Evolutionary conservation across 345 rosid species (phyloP).

Genomic region (Ricinus communis): DNA sequence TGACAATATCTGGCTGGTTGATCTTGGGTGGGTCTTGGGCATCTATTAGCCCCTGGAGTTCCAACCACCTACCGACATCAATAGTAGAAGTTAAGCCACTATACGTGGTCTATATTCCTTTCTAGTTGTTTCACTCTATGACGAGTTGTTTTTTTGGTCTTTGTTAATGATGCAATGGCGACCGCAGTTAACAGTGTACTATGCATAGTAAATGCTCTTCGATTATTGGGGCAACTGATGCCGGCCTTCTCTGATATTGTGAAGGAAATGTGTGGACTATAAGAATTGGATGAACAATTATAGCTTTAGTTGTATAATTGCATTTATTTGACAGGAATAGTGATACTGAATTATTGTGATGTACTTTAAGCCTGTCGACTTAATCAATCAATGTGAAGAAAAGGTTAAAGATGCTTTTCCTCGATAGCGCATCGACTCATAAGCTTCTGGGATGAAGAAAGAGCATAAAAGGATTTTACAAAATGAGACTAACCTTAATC

Average conservation of each 20-base stretch:
- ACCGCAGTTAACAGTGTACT: not conserved
- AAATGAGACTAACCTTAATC: no score
- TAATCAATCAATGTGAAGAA: no score
- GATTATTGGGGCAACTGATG: not conserved
- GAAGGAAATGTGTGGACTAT: conserved; percentile 2
- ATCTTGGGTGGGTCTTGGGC: conserved; percentile 6
- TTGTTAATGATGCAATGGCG: conserved; percentile 8
- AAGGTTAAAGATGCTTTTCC: no score
- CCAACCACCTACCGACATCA: conserved; percentile 12
- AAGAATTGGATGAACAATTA: not conserved
- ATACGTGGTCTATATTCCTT: conserved; percentile 10
- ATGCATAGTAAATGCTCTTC: conserved; percentile 6
- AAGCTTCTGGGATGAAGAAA: no score
- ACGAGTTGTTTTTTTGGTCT: not conserved
- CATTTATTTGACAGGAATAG: not conserved
- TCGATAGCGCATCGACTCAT: no score
- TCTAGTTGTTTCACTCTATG: not conserved
- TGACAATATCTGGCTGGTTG: not conserved
- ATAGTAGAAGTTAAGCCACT: not conserved
- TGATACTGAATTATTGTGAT: no score
- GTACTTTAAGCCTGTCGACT: no score
- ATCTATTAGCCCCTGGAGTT: not conserved
- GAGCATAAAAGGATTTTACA: no score
- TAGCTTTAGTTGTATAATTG: not conserved
- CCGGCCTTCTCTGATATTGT: not conserved